Base-by-base conservation (phyloP, 352 stramenopile species). In the Pythium dissimile region DNA sequence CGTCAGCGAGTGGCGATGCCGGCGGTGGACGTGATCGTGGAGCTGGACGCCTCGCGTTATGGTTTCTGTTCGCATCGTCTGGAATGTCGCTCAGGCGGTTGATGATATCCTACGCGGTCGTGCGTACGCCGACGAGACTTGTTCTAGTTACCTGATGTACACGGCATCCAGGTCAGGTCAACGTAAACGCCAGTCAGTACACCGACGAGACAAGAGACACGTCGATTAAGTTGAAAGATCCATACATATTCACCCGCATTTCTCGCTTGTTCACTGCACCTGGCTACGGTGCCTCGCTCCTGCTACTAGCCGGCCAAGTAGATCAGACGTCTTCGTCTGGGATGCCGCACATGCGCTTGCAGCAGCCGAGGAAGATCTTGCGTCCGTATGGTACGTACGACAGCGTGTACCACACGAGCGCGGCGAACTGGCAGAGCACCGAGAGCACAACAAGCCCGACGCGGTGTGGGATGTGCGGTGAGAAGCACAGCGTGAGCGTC, bases 341-440 rank as follows among this genome's bases (percentile, higher is more conserved):
- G 9, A 84, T 45, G 35, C 77, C 73, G 26, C 70, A 73, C 32
- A 69, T 67, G 43, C 81, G 73, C 62, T 88, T 89, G 72, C 78
- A 91, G 73, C 77, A 89, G 21, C 64, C 69, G 26, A 75, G 27
- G 18, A 72, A 73, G 46, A 92, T 88, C 30, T 71, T 77, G 56
- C 86, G 82, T n/a, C 80, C 86, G 59, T 93, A 96, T 1, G 86
- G 86, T 0, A 96, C 71, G 65, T 93, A 96, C n/a, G 84, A 94
- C 13, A 94, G 62, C 54, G 81, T 92, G 68, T 94, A 94, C 86
- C 86, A 96, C 11, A 89, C 39, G 24, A 94, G 76, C 46, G 86
- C 81, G 12, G 78, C 15, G 59, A 93, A 92, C 66, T 96, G 86
- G 27, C 81, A 72, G 5, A 88, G 21, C 21, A 96, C 79, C 4